These are phyloP conservation scores for Cryomyces minteri DNA, from an alignment of 495 filamentous ascomycete species.

Conservation along the genomic window DNA sequence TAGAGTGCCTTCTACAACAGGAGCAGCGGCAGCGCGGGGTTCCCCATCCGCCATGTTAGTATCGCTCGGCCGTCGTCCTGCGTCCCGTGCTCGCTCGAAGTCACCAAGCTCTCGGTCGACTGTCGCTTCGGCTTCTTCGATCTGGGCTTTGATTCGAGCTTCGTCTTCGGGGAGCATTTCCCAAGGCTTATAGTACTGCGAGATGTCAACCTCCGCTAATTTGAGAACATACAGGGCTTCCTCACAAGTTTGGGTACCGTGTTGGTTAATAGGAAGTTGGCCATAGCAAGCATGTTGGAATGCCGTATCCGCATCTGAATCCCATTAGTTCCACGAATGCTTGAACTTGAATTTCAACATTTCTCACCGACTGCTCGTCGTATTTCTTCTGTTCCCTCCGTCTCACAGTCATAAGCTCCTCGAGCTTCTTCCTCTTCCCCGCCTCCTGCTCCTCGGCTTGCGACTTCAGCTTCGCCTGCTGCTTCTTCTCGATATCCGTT, in stretches of 20 bases:
- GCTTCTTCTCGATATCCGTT: conserved; percentile 76
- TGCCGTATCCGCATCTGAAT: conserved; percentile 66
- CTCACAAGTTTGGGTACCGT: conserved; percentile 63
- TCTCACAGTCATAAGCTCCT: conserved; percentile 38
- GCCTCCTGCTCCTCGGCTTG: conserved; percentile 57
- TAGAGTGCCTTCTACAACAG: neutral
- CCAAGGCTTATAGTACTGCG: conserved; percentile 81
- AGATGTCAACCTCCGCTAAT: conserved; percentile 10
- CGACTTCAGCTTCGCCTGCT: conserved; percentile 62
- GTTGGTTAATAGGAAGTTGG: conserved; percentile 57
- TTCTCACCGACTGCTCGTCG: conserved; percentile 59
- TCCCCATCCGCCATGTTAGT: neutral
- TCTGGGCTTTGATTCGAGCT: conserved; percentile 38
- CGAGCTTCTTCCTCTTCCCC: conserved; percentile 41
- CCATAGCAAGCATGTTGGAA: conserved; percentile 47
- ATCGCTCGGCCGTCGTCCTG: conserved; percentile 5
- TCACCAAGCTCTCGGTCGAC: conserved; percentile 32
- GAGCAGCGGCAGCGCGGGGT: neutral
- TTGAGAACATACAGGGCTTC: conserved; percentile 1
- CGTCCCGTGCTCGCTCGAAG: conserved; percentile 24
- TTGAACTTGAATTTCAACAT: neutral
- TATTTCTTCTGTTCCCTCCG: conserved; percentile 55
- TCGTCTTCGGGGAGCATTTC: conserved; percentile 46
- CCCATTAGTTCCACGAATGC: conserved; percentile 10
- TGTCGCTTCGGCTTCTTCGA: conserved; percentile 32